Evolutionary conservation across 768 basidiomycete genomes (phyloP), one percentile per base, ranked within the genome.

Genomic region (Suillus subluteus): DNA sequence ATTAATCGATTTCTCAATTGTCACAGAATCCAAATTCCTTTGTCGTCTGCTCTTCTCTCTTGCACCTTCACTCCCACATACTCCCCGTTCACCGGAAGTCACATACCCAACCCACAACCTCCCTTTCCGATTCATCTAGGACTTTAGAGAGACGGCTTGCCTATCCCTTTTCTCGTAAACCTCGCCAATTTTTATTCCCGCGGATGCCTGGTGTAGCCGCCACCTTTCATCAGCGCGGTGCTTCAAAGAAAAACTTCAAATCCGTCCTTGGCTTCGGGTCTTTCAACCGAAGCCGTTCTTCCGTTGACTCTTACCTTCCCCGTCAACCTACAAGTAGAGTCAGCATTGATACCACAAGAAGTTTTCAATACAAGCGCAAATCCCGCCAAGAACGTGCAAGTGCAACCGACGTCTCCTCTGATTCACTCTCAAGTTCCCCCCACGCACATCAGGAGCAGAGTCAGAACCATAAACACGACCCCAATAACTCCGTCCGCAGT

Each of bases 191-290:
- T 62, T 74, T 66, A 62, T 52, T 23, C 40, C 68, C 64, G 80
- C 81, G 82, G 66, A 84, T 83, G 82, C 82, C 78, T 75, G 81
- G 77, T 73, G 78, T 78, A 69, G 76, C 80, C 66, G 68, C 80
- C 72, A 68, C 78, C 37, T 73, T 78, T 67, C 78, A 73, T 15
- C 74, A 75, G 70, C 65, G 72, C 73, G 72, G 74, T 66, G 71
- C 78, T 41, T 74, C 79, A 63, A 83, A 79, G 80, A 81, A 81
- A 77, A 82, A 80, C 72, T 80, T 87, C 74, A 82, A 81, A 72
- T 75, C 82, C 37, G 84, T 84, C 54, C 79, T 87, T 62, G 84
- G 84, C 62, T 79, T 86, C 48, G 68, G 68, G 71, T 79, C 79
- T 62, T 81, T 79, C 70, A 80, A 76, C 71, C 76, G 69, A 58